These are phyloP conservation scores for Pichia phayaonensis DNA, from an alignment of 805 yeast genomes.

Conservation along the genomic window DNA sequence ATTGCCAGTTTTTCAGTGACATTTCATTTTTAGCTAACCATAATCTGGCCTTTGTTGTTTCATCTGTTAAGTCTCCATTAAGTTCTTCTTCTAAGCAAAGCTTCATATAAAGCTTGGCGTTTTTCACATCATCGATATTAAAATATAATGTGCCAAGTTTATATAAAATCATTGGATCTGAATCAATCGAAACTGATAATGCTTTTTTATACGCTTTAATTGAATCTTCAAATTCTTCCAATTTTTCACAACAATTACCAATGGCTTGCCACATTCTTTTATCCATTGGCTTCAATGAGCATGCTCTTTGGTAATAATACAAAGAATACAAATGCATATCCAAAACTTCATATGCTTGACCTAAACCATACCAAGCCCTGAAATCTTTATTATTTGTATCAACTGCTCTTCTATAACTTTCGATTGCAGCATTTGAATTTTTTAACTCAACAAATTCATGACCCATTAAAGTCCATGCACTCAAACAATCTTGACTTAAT, in stretches of 20 bases:
- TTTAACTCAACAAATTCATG: constrained; percentile 96
- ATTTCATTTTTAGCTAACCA: constrained; percentile 78
- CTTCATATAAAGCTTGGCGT: constrained; percentile 57
- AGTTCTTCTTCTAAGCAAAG: constrained; percentile 57
- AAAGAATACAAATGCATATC: constrained; percentile 92
- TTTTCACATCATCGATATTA: constrained; percentile 41
- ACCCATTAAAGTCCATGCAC: constrained; percentile 98
- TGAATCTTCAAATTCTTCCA: constrained; percentile 63
- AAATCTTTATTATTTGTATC: constrained; percentile 85
- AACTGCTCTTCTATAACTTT: constrained; percentile 87
- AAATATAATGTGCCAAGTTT: constrained; percentile 65
- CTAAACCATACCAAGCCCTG: constrained; percentile 97
- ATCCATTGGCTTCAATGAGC: constrained; percentile 81
- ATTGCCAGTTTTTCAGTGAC: constrained; percentile 46
- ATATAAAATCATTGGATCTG: constrained; percentile 49
- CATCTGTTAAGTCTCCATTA: constrained; percentile 62
- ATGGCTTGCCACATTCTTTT: constrained; percentile 95
- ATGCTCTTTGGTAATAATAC: constrained; percentile 87
- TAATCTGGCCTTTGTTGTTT: constrained; percentile 69
- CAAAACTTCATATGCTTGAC: constrained; percentile 94
- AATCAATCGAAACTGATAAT: constrained; percentile 40
- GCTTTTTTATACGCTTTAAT: constrained; percentile 80
- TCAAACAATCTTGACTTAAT: constrained; percentile 67
- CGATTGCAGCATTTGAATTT: constrained; percentile 96
- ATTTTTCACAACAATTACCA: constrained; percentile 80